Evolutionary conservation across 495 filamentous ascomycete species (phyloP).

Genomic region (Penicillium lividum): DNA sequence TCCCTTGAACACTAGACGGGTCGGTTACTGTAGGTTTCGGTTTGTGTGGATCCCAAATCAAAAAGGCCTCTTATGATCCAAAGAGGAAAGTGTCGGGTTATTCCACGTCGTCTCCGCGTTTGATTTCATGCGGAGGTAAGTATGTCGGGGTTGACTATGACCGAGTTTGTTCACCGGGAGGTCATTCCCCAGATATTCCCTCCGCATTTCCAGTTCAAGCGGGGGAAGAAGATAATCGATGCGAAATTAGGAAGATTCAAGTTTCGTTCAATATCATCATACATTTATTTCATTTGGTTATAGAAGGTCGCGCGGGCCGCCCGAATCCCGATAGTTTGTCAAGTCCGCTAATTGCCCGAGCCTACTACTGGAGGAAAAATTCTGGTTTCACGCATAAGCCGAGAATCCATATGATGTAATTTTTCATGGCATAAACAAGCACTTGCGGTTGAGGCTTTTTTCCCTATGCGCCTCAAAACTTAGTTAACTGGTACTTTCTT

Average conservation of each 20-base stretch:
- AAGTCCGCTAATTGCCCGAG: conserved; percentile 10
- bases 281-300: background rate
- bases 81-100: background rate
- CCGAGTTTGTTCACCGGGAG: conserved; percentile 20
- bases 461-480: background rate
- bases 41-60: background rate
- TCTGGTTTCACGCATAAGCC: background rate
- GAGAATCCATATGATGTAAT: conserved; percentile 13
- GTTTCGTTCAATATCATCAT: background rate
- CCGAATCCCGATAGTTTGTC: background rate
- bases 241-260: background rate
- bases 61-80: background rate
- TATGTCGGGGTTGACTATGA: background rate
- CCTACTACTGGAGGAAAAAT: background rate
- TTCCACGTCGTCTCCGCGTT: background rate
- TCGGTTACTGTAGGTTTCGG: background rate
- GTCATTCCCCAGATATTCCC: conserved; percentile 17
- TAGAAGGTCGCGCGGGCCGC: conserved; percentile 9
- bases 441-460: conserved; percentile 18
- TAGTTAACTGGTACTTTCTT: background rate
- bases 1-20: background rate
- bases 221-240: background rate
- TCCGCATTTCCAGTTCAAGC: conserved; percentile 8
- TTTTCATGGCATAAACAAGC: conserved; percentile 4
- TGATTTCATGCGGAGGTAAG: conserved; percentile 12